Conservation (phyloP, 2,329 filamentous ascomycete species). For the Claviceps digitariae region DNA sequence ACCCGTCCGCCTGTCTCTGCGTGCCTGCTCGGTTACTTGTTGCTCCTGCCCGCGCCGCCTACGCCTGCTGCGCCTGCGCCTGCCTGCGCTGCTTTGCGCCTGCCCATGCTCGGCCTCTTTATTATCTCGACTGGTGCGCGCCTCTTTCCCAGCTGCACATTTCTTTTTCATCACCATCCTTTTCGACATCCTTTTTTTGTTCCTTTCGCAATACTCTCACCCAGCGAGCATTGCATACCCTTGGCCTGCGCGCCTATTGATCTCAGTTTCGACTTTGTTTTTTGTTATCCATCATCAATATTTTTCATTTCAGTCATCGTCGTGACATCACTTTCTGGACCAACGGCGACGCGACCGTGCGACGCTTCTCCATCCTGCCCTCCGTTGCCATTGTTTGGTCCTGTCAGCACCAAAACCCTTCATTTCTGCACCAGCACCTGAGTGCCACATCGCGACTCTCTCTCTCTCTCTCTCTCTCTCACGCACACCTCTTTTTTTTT, state of each 20-base stretch:
- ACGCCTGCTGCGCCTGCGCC: not conserved
- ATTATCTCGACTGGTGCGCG: conserved; percentile 1
- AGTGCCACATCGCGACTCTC: no score
- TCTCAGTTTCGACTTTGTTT: not conserved
- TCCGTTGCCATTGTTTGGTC: no score
- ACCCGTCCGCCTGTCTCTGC: not conserved
- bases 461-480: no score
- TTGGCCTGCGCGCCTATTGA: not conserved
- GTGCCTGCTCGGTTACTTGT: not conserved
- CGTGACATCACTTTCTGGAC: not conserved
- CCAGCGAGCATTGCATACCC: not conserved
- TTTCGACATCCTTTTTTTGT: not conserved
- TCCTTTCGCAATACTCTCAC: not conserved
- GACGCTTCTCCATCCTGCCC: no score
- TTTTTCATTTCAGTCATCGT: not conserved
- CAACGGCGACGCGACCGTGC: no score
- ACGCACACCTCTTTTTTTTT: no score
- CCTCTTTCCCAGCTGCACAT: conserved; percentile 3
- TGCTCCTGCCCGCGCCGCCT: not conserved
- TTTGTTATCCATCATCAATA: not conserved
- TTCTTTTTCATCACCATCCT: conserved; percentile 1
- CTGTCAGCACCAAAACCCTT: no score
- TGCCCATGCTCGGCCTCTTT: conserved; percentile 3
- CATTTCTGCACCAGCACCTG: no score
- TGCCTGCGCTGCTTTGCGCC: conserved; percentile 6